Conservation (phyloP, 441 rosid species). For the Populus hybrid region DNA sequence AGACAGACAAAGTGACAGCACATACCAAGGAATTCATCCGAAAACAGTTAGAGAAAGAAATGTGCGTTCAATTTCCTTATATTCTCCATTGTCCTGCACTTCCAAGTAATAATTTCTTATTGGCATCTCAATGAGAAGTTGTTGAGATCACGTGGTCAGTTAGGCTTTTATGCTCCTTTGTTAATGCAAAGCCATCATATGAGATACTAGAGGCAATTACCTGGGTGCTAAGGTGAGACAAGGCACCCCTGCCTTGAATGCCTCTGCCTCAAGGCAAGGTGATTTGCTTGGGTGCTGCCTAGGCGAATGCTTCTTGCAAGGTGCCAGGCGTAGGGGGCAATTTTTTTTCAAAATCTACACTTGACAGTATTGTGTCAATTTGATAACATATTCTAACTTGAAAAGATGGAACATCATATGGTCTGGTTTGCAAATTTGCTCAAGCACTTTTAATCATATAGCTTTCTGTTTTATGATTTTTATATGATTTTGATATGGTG, state of each 20-base stretch:
- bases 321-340: not conserved
- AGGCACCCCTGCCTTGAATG: not conserved
- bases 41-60: constrained; percentile 94
- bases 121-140: not conserved
- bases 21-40: constrained; percentile 87
- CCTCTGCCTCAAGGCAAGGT: not conserved
- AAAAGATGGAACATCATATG: not conserved
- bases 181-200: not conserved
- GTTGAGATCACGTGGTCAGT: not conserved
- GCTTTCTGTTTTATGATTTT: not conserved
- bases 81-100: not conserved
- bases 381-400: not conserved
- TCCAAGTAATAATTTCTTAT: not conserved
- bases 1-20: constrained; percentile 88
- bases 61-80: constrained; percentile 40
- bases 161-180: not conserved
- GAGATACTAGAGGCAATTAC: not conserved
- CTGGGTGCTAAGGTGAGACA: not conserved
- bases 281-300: not conserved
- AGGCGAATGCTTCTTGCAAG: not conserved
- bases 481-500: not conserved
- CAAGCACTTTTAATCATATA: not conserved
- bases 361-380: not conserved
- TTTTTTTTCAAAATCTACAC: not conserved
- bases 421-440: not conserved